phyloP scores from a whole-genome alignment of 73 alveolate genomes.

The Durusdinium trenchii region DNA sequence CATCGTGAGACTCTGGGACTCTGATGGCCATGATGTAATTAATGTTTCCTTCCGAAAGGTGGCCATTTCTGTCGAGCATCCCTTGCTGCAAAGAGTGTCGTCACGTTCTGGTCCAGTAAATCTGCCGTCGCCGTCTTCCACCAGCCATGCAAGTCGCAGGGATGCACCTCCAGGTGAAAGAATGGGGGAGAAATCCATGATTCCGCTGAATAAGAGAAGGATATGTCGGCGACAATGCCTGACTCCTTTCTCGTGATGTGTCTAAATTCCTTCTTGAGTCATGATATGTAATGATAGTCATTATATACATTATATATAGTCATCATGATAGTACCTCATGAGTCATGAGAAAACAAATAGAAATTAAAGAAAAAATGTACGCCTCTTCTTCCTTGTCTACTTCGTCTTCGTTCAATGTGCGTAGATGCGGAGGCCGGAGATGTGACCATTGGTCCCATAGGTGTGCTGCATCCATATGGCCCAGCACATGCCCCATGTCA shows the following conservation, averaged over 20 bases:
- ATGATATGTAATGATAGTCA: too few species aligned
- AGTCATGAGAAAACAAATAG: not conserved
- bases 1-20: not conserved
- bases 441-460: constrained; percentile 61
- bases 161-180: not conserved
- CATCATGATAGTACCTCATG: not conserved
- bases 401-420: not conserved
- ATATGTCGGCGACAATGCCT: too few species aligned
- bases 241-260: too few species aligned
- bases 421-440: constrained; percentile 6
- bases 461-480: constrained; percentile 68
- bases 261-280: too few species aligned
- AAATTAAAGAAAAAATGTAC: not conserved
- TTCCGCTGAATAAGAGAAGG: not conserved
- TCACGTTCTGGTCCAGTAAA: not conserved
- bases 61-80: not conserved
- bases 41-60: not conserved
- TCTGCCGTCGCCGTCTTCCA: constrained; percentile 59
- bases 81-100: not conserved
- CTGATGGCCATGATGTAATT: not conserved
- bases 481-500: constrained; percentile 71
- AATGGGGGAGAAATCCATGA: not conserved
- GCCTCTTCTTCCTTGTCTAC: not conserved
- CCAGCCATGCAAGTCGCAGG: constrained; percentile 80
- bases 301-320: too few species aligned